Conservation (phyloP, 768 basidiomycete genomes). For the Suillus placidus region DNA sequence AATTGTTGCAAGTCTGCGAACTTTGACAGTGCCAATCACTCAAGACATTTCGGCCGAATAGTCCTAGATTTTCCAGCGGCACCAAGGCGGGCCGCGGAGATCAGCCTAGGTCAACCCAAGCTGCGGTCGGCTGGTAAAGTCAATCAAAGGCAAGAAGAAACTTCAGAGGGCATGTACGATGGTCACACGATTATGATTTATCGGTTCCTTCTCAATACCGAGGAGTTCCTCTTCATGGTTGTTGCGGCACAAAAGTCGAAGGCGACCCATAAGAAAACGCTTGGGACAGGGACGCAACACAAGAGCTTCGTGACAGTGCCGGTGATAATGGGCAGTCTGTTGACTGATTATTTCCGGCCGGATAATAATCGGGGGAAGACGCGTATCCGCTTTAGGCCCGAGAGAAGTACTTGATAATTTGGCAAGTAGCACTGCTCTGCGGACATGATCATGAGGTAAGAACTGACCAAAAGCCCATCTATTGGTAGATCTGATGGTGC, state of each 20-base stretch:
- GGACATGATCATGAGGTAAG: not conserved
- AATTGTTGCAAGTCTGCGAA: not conserved
- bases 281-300: not conserved
- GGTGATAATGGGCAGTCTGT: slow-evolving; percentile 3
- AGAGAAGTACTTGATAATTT: not conserved
- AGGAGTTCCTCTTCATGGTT: not conserved
- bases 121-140: not conserved
- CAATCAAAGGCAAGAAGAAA: not conserved
- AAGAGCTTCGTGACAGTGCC: slow-evolving; percentile 1
- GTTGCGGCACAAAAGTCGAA: slow-evolving; percentile 4
- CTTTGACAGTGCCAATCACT: not conserved
- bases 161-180: not conserved
- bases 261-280: not conserved
- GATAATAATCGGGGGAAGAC: not conserved
- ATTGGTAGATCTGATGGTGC: slow-evolving; percentile 2
- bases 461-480: not conserved
- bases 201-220: not conserved
- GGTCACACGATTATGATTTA: not conserved
- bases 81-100: not conserved
- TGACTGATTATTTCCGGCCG: not conserved
- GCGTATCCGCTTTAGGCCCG: not conserved
- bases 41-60: slow-evolving; percentile 3
- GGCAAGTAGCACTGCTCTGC: not conserved
- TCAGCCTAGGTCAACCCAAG: not conserved
- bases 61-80: not conserved